phyloP scores from a whole-genome alignment of 345 rosid genomes.

The Populus pruinosa region DNA sequence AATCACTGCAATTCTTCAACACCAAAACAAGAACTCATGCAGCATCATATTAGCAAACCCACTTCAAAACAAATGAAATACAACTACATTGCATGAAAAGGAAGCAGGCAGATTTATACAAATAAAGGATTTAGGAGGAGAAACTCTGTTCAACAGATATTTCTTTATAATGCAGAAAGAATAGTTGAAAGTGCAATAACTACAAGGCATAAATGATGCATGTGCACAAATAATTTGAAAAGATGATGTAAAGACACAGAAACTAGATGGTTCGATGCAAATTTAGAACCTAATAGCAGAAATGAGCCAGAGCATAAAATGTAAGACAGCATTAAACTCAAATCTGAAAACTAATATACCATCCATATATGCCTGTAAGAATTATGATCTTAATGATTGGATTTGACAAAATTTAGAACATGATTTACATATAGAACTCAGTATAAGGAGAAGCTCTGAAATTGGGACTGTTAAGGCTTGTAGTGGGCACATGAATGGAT shows the following conservation, averaged over 20 bases:
- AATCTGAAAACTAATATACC: background rate
- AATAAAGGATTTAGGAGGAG: background rate
- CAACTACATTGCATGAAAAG: background rate
- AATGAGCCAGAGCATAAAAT: background rate
- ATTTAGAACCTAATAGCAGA: background rate
- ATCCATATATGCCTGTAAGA: background rate
- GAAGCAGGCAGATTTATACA: background rate
- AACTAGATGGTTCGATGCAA: background rate
- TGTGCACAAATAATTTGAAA: background rate
- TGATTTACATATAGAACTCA: background rate
- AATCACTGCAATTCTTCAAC: background rate
- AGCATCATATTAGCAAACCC: background rate
- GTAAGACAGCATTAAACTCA: background rate
- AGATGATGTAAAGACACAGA: background rate
- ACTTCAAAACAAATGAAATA: background rate
- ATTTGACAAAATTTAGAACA: background rate
- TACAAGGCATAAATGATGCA: background rate
- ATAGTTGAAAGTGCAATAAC: background rate
- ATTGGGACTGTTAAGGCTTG: background rate
- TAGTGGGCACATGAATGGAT: background rate
- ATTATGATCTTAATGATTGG: background rate
- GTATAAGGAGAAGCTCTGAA: background rate
- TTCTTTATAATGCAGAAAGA: background rate
- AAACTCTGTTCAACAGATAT: background rate
- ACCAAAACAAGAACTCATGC: background rate